Percentiles rank a stretch among this genome's conserved stretches.
Evolutionary conservation across 164 flowering plant genomes (phyloP).

Genomic region (Tetracentron sinense): DNA sequence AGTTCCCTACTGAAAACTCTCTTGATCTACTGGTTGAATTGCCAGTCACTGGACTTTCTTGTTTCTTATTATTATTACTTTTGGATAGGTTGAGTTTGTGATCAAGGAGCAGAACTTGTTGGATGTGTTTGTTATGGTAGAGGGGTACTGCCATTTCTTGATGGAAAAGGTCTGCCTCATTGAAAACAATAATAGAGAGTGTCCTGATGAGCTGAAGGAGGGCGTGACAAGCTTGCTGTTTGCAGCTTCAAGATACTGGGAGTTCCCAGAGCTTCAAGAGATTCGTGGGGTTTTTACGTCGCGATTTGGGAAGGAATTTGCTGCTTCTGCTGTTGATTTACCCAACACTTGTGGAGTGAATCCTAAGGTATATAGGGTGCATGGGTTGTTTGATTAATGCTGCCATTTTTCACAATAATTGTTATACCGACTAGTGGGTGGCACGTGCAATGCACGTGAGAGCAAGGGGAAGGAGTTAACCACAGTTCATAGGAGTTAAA

Average conservation of each 20-base stretch:
- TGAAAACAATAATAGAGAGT: constrained; percentile 45
- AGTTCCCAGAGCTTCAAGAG: constrained; percentile 80
- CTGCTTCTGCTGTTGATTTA: constrained; percentile 57
- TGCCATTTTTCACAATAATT: no score
- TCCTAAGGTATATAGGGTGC: constrained; percentile 52
- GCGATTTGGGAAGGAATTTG: constrained; percentile 73
- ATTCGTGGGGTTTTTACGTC: constrained; percentile 51
- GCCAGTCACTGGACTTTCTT: no score
- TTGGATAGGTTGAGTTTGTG: constrained; percentile 64
- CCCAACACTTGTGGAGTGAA: constrained; percentile 71
- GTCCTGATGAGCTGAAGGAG: constrained; percentile 79
- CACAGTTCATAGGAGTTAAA: no score
- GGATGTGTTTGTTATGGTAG: constrained; percentile 51
- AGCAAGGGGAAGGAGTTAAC: no score
- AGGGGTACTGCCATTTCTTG: constrained; percentile 47
- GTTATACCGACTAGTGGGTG: no score
- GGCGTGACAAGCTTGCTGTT: constrained; percentile 56
- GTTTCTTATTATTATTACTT: no score
- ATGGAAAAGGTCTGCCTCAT: constrained; percentile 32
- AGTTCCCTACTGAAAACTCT: not conserved
- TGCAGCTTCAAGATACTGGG: constrained; percentile 83
- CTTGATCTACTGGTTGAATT: no score
- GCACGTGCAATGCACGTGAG: no score
- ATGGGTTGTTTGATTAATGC: no score
- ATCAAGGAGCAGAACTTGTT: constrained; percentile 72